These are phyloP conservation scores for Skeletonema tropicum DNA, from an alignment of 108 stramenopile species.

Conservation along the genomic window DNA sequence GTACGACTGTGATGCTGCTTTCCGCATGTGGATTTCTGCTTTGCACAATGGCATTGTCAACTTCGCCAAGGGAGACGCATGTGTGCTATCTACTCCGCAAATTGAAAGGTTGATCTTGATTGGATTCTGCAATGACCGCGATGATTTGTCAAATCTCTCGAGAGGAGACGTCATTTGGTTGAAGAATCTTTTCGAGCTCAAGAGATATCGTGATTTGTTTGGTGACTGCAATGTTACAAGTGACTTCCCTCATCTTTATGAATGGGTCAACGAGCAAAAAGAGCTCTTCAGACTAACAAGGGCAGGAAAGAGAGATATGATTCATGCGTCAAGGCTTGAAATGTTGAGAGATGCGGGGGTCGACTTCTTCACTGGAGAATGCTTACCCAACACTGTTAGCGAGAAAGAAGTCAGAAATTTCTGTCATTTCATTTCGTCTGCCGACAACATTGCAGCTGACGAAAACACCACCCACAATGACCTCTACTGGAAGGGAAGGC, in stretches of 20 bases:
- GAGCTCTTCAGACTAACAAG: constrained; percentile 23
- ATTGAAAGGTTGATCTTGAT: constrained; percentile 45
- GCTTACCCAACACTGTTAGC: constrained; percentile 12
- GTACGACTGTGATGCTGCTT: constrained; percentile 10
- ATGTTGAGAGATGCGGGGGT: constrained; percentile 43
- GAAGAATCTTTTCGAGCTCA: constrained; percentile 36
- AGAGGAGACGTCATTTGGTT: constrained; percentile 41
- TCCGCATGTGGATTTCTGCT: constrained; percentile 28
- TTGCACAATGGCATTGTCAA: constrained; percentile 18
- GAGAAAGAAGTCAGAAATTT: constrained; percentile 15
- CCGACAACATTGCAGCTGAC: constrained; percentile 17
- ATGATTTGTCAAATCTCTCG: constrained; percentile 36
- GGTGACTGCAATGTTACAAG: constrained; percentile 40
- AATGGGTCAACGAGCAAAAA: constrained; percentile 43
- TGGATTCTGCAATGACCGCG: constrained; percentile 46
- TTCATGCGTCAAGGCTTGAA: constrained; percentile 27
- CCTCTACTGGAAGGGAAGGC: constrained; percentile 9
- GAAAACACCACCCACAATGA: constrained; percentile 8
- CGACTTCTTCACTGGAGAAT: constrained; percentile 48
- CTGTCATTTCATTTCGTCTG: constrained; percentile 14
- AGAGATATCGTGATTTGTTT: constrained; percentile 36
- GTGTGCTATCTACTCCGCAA: constrained; percentile 40
- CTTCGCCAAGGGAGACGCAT: constrained; percentile 30
- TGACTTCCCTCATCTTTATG: constrained; percentile 38
- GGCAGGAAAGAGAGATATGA: constrained; percentile 30